Percentiles rank a stretch among this genome's conserved stretches.
Evolutionary conservation across 371 early-diverging fungal species (phyloP).

Genomic region (Actinomortierella wolfii): DNA sequence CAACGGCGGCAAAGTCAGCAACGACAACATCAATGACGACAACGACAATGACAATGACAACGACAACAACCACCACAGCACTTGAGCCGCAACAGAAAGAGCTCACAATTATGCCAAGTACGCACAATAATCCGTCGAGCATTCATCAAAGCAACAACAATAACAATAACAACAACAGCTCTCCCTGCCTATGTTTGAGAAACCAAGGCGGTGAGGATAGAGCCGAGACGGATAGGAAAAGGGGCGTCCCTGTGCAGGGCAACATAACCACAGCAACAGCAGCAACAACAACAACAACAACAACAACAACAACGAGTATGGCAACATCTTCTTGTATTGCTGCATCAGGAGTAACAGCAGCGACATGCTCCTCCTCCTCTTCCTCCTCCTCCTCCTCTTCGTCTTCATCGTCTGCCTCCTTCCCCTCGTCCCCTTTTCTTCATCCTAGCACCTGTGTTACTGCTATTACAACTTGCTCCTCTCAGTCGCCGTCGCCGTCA

Average conservation of each 20-base stretch:
- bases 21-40: too few relatives aligned
- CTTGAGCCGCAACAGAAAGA: too few relatives aligned
- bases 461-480: background rate
- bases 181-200: too few relatives aligned
- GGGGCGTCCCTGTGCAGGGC: background rate
- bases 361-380: background rate
- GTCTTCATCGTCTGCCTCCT: background rate
- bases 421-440: background rate
- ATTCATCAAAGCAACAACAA: too few relatives aligned
- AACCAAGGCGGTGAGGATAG: too few relatives aligned
- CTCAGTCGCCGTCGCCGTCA: background rate
- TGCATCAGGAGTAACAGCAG: background rate
- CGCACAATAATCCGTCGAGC: too few relatives aligned
- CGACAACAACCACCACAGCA: too few relatives aligned
- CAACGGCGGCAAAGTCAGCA: too few relatives aligned
- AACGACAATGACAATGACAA: too few relatives aligned
- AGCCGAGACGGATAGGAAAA: too few relatives aligned
- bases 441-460: background rate
- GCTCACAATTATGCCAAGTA: too few relatives aligned
- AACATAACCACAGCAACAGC: slow-evolving; percentile 3
- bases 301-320: background rate
- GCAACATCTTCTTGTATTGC: background rate
- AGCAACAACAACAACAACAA: background rate
- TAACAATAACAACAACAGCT: too few relatives aligned
- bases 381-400: background rate